Conservation (phyloP, 805 yeast genomes). For the Metschnikowia reukaufii region DNA sequence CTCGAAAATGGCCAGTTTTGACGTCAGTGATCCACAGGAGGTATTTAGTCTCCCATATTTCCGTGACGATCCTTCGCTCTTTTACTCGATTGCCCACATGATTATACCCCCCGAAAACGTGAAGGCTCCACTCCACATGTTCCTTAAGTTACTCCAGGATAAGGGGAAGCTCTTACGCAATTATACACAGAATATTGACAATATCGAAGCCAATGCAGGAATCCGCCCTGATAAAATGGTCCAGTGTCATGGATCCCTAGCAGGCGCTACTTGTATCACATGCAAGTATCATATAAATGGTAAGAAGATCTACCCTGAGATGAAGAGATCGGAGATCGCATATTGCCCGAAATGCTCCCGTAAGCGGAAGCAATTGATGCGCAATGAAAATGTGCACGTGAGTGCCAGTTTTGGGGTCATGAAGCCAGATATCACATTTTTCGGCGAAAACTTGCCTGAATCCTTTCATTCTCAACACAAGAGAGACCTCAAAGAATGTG, state of each 20-base stretch:
- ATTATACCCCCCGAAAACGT: slow-evolving; percentile 70
- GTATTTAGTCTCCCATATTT: slow-evolving; percentile 78
- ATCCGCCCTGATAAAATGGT: slow-evolving; percentile 63
- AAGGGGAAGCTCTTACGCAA: slow-evolving; percentile 76
- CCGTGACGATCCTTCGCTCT: slow-evolving; percentile 71
- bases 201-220: slow-evolving; percentile 81
- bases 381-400: slow-evolving; percentile 30
- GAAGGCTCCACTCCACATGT: slow-evolving; percentile 78
- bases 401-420: slow-evolving; percentile 70
- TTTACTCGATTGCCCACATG: slow-evolving; percentile 84
- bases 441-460: slow-evolving; percentile 80
- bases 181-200: slow-evolving; percentile 90
- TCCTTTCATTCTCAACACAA: slow-evolving; percentile 59
- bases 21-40: slow-evolving; percentile 84
- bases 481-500: slow-evolving; percentile 67
- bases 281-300: slow-evolving; percentile 72
- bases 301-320: slow-evolving; percentile 56
- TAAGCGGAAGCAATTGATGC: slow-evolving; percentile 36
- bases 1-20: slow-evolving; percentile 62
- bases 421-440: slow-evolving; percentile 92
- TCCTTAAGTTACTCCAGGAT: slow-evolving; percentile 70
- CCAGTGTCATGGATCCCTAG: slow-evolving; percentile 93
- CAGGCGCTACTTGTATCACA: slow-evolving; percentile 78
- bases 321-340: slow-evolving; percentile 61
- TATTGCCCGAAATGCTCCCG: slow-evolving; percentile 65